Evolutionary conservation across 2,329 filamentous ascomycete genomes (phyloP), one percentile per base, ranked within the genome.

Genomic region (Alternaria triticimaculans): DNA sequence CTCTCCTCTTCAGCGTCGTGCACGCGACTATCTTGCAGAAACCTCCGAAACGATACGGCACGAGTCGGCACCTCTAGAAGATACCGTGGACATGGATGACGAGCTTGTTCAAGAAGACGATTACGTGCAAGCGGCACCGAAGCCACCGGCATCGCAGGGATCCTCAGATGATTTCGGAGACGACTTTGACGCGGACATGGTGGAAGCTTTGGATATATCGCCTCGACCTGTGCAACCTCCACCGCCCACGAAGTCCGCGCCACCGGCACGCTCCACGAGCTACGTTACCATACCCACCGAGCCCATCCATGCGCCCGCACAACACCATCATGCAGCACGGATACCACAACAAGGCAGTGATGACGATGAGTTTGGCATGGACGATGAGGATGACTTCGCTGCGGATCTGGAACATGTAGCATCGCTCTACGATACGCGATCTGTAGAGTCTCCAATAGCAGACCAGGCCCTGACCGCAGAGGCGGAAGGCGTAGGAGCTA

Each of bases 391-490:
- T 58, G 68, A 87, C 7, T 85, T 88, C 68, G 84, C 81, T 5
- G 88, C 86, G 62, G 87, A 88, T 71, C 76, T 90, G 55, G 85
- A 89, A 66, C 83, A 87, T 57, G 81, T 89, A 43, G 82, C 86
- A 46, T 87, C 87, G 18, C 77, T 86, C 55, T 88, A 86, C 71
- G 86, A 88, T 64, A 80, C 75, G 10, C 80, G 82, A 43, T 63
- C 74, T n/a, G 63, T 68, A 51, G 67, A 68, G n/a, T 67, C 68
- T 28, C 58, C 61, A n/a, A 60, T 53, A 6, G 53, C 54, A 43
- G 59, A 64, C n/a, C 58, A 37, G 26, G 15, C 46, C 26, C 44
- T 33, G 6, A 33, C 37, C 28, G 50, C 46, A 28, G 64, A 51
- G 21, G 41, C 21, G 3, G 56, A 50, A 11, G 43, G 53, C 37